Evolutionary conservation across 192 early-diverging fungal species (phyloP).

Genomic region (Coemansia sp.): DNA sequence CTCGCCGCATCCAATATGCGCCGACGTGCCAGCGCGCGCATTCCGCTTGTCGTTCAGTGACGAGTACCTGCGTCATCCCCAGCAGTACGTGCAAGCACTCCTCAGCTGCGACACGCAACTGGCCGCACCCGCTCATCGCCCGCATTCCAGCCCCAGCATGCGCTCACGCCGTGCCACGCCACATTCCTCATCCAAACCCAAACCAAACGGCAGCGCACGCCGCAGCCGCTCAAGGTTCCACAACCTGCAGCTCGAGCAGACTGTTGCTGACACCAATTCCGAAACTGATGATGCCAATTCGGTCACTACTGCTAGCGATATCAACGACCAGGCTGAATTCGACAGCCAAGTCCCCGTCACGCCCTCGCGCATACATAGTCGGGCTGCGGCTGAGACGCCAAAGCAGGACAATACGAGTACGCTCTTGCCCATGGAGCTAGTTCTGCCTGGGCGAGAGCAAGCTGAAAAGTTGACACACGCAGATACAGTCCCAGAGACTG

Average conservation of each 20-base stretch:
- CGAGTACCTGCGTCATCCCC: slow-evolving; percentile 49
- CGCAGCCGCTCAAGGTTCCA: slow-evolving; percentile 35
- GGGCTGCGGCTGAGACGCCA: background rate
- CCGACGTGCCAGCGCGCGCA: slow-evolving; percentile 32
- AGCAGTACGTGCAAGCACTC: slow-evolving; percentile 50
- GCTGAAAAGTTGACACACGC: background rate
- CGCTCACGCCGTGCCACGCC: slow-evolving; percentile 25
- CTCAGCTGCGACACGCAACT: slow-evolving; percentile 28
- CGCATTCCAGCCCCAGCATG: slow-evolving; percentile 5
- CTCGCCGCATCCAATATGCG: slow-evolving; percentile 7
- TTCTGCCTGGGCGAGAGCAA: background rate
- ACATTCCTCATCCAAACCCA: slow-evolving; percentile 5
- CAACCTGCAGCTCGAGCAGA: slow-evolving; percentile 52
- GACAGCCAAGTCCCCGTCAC: slow-evolving; percentile 33
- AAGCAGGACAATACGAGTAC: background rate
- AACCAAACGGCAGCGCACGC: slow-evolving; percentile 6
- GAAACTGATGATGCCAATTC: slow-evolving; percentile 51
- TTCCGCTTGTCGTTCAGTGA: slow-evolving; percentile 51
- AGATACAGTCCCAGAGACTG: background rate
- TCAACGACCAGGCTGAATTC: slow-evolving; percentile 34
- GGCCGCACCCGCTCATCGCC: slow-evolving; percentile 7
- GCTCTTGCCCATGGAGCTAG: background rate
- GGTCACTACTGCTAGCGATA: slow-evolving; percentile 36
- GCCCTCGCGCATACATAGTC: slow-evolving; percentile 18
- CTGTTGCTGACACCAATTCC: slow-evolving; percentile 21